Percentiles rank a stretch among this genome's conserved stretches.
These are phyloP conservation scores for Ramaria rubella DNA, from an alignment of 768 basidiomycete genomes.

Conservation along the genomic window DNA sequence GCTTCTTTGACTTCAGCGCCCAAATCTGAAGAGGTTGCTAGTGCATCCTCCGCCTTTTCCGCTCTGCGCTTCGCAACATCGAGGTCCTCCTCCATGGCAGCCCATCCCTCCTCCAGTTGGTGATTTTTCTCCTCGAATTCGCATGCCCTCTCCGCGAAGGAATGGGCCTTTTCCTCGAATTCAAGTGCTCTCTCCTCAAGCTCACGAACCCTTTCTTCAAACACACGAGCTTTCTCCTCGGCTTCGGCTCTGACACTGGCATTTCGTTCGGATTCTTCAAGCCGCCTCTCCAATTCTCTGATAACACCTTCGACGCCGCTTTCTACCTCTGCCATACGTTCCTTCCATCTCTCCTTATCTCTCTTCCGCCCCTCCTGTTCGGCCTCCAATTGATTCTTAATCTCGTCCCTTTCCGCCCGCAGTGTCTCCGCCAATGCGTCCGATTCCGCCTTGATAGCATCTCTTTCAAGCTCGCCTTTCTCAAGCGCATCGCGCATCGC, in stretches of 20 bases:
- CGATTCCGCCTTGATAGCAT: slow-evolving; percentile 39
- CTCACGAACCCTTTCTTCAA: slow-evolving; percentile 43
- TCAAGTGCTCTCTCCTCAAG: slow-evolving; percentile 40
- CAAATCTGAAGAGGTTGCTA: slow-evolving; percentile 61
- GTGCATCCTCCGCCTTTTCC: slow-evolving; percentile 54
- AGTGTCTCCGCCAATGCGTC: slow-evolving; percentile 13
- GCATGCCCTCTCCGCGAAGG: too few species aligned
- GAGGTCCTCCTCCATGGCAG: slow-evolving; percentile 36
- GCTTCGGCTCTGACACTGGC: slow-evolving; percentile 24
- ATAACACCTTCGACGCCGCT: slow-evolving; percentile 62
- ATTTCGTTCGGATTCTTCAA: slow-evolving; percentile 45
- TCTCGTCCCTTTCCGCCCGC: slow-evolving; percentile 14
- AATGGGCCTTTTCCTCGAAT: slow-evolving; percentile 31
- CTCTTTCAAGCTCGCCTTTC: slow-evolving; percentile 30
- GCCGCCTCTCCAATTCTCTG: slow-evolving; percentile 52
- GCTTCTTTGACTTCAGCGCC: slow-evolving; percentile 62
- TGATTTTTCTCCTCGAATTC: too few species aligned
- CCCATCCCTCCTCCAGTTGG: slow-evolving; percentile 37
- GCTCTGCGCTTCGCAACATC: slow-evolving; percentile 31
- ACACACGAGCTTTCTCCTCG: slow-evolving; percentile 32
- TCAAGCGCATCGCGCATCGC: slow-evolving; percentile 45
- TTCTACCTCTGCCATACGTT: slow-evolving; percentile 66
- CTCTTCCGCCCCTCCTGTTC: slow-evolving; percentile 53
- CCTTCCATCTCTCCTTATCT: slow-evolving; percentile 67
- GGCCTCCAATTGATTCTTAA: slow-evolving; percentile 41